These are phyloP conservation scores for Ustilago loliicola DNA, from an alignment of 1,284 basidiomycete genomes.

Conservation along the genomic window DNA sequence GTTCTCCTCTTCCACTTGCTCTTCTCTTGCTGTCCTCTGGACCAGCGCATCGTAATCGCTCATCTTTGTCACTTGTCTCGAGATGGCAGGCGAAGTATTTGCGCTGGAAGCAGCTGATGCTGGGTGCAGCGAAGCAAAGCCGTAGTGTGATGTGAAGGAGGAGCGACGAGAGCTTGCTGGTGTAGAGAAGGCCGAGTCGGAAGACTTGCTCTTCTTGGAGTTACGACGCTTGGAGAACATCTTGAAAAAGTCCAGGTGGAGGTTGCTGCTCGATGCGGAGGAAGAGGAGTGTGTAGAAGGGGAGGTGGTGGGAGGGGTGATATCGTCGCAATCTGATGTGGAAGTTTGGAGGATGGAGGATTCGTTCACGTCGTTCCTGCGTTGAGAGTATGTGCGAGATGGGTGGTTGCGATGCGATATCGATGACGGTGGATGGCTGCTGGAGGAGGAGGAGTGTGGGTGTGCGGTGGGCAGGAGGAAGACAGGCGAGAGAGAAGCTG, in stretches of 20 bases:
- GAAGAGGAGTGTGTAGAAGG: constrained; percentile 10
- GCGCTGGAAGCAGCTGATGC: constrained; percentile 38
- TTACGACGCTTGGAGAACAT: constrained; percentile 24
- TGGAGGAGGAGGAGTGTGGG: constrained; percentile 10
- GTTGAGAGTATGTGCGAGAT: constrained; percentile 12
- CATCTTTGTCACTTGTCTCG: constrained; percentile 40
- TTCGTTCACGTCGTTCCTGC: constrained; percentile 10
- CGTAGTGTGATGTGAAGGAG: constrained; percentile 32
- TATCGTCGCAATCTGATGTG: constrained; percentile 34
- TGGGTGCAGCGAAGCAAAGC: constrained; percentile 27
- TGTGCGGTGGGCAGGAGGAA: constrained; percentile 34
- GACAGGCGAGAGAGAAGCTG: constrained; percentile 33
- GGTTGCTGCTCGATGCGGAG: neutral
- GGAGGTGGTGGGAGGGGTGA: constrained; percentile 9
- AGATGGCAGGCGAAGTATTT: constrained; percentile 44
- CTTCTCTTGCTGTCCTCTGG: constrained; percentile 21
- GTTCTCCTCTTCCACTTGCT: constrained; percentile 32
- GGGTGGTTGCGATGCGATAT: neutral
- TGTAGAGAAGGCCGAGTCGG: constrained; percentile 41
- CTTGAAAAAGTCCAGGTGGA: constrained; percentile 31
- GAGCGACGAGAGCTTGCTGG: constrained; percentile 38
- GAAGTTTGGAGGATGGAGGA: constrained; percentile 28
- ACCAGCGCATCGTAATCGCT: constrained; percentile 44
- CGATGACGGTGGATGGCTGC: constrained; percentile 6
- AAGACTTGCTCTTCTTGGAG: constrained; percentile 7